Evolutionary conservation across 306 rosid species (phyloP).

Genomic region (barrel medic (Medicago truncatula)): DNA sequence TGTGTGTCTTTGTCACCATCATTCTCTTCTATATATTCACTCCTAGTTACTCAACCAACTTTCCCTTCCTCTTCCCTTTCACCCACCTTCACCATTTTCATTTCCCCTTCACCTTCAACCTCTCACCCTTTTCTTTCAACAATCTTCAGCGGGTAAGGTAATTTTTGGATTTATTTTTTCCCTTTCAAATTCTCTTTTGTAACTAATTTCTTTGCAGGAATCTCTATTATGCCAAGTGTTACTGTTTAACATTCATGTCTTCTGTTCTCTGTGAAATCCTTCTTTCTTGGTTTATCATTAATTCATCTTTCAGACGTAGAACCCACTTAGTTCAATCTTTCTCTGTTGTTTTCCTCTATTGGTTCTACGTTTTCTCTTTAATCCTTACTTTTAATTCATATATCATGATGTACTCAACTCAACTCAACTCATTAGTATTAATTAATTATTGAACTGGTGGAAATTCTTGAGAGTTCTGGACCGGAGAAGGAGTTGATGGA

Average conservation of each 20-base stretch:
- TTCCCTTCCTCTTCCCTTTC: no score
- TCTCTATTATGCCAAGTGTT: slow-evolving; percentile 31
- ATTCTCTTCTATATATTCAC: no score
- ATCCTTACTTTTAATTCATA: neutral
- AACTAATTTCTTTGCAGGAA: slow-evolving; percentile 10
- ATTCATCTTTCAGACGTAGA: slow-evolving; percentile 80
- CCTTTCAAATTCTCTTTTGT: neutral
- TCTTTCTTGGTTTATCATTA: slow-evolving; percentile 77
- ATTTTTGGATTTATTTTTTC: no score
- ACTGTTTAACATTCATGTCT: slow-evolving; percentile 69
- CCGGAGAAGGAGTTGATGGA: slow-evolving; percentile 63
- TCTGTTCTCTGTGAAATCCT: slow-evolving; percentile 84
- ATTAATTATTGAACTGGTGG: slow-evolving; percentile 45
- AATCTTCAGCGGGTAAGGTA: no score
- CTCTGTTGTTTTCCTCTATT: slow-evolving; percentile 89
- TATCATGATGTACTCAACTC: slow-evolving; percentile 11
- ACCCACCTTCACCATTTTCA: no score
- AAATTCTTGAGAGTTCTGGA: slow-evolving; percentile 68
- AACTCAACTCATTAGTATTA: neutral
- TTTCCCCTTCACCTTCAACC: no score
- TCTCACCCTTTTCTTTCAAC: no score
- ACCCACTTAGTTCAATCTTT: slow-evolving; percentile 93
- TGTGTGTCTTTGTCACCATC: no score
- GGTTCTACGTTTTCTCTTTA: slow-evolving; percentile 89
- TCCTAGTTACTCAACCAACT: no score